Evolutionary conservation across 768 basidiomycete genomes (phyloP).

Genomic region (Heimioporus sp.): DNA sequence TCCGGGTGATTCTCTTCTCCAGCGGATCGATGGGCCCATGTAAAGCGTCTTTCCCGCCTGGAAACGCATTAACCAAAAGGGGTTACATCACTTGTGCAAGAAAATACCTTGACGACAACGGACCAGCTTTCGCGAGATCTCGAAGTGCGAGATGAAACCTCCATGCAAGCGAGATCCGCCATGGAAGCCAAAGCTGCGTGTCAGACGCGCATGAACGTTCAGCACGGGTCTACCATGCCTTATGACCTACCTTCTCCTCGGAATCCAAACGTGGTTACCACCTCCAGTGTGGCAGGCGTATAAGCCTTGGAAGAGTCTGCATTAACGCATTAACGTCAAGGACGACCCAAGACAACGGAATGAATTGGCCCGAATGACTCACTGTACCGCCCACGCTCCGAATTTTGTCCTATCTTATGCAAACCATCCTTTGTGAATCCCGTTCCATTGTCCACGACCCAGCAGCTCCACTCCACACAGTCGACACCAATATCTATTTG

Average conservation of each 20-base stretch:
- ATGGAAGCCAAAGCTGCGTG: constrained; percentile 76
- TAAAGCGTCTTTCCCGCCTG: constrained; percentile 71
- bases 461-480: constrained; percentile 75
- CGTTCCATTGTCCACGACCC: constrained; percentile 82
- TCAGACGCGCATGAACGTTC: constrained; percentile 8
- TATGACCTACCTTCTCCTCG: constrained; percentile 78
- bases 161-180: constrained; percentile 74
- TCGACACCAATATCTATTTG: constrained; percentile 73
- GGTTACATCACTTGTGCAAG: background rate
- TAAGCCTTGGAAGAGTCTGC: constrained; percentile 76
- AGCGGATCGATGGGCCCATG: constrained; percentile 68
- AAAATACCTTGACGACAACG: constrained; percentile 69
- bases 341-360: background rate
- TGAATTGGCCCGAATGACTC: constrained; percentile 28
- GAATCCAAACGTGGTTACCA: constrained; percentile 77
- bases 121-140: constrained; percentile 68
- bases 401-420: constrained; percentile 46
- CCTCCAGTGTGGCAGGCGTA: constrained; percentile 45
- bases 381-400: constrained; percentile 67
- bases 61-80: background rate
- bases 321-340: background rate
- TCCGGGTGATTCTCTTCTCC: constrained; percentile 70
- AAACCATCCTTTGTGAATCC: constrained; percentile 71
- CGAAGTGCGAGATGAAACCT: constrained; percentile 76
- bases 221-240: background rate